Evolutionary conservation across 257 asterid species (phyloP), one percentile per base, ranked within the genome.

Genomic region (Solanum boliviense): DNA sequence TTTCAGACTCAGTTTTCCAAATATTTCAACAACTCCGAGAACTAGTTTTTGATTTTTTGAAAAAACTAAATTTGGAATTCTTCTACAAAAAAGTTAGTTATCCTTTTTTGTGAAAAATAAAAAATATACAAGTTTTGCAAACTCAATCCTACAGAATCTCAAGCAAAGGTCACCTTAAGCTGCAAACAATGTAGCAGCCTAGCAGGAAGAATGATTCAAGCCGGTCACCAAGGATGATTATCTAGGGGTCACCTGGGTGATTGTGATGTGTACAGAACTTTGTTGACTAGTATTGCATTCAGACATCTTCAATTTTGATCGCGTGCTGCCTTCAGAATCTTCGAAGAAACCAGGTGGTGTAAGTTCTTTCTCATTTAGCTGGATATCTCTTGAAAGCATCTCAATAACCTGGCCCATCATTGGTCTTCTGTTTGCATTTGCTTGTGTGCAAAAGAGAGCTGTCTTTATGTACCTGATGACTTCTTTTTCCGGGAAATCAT

Each of bases 401-500:
- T 93, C 89, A 6, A 90, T 88, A 88, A 94, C 98, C 89, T 95
- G 99, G 94, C 98, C 92, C 98, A 96, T 95, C 92, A 91, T 12
- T 12, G 99, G 99, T 92, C 99, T 94, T 89, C 99, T 93, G 86
- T 92, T 92, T 86, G 97, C 94, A 83, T 87, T 94, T 81, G 98
- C 95, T 92, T 95, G 99, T 60, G 92, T 89, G 93, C 99, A 96
- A 91, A 96, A 96, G 60, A 96, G 96, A 73, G 98, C 98, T 41
- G 94, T 96, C 92, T 95, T 96, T 79, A 95, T 93, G 86, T 91
- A 94, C 94, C 95, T 91, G 18, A 95, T 56, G 44, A 93, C 94
- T 88, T 91, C 96, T 31, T 92, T 92, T 86, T 92, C 83, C 1
- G 97, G 96, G 74, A 83, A 93, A 73, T 91, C 94, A 74, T 90